Percentiles rank a stretch among this genome's conserved stretches.
These are phyloP conservation scores for Lyophyllum decastes DNA, from an alignment of 768 basidiomycete genomes.

Conservation along the genomic window DNA sequence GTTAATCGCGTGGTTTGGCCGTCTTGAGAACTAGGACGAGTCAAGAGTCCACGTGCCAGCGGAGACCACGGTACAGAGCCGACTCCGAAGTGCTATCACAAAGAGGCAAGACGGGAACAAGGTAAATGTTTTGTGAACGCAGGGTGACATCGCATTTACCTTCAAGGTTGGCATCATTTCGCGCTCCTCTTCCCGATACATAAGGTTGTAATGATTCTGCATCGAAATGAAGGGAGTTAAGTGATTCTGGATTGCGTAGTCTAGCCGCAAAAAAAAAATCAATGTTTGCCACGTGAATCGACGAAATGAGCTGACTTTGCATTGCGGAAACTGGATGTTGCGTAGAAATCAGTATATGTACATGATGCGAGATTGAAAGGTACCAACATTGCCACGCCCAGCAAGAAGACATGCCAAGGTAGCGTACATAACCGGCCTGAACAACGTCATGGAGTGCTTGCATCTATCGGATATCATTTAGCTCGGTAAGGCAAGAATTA, in stretches of 20 bases:
- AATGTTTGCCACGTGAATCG: background rate
- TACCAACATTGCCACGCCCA: constrained; percentile 55
- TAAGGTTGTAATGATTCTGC: constrained; percentile 65
- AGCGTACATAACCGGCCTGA: too few relatives aligned
- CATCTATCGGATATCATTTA: too few relatives aligned
- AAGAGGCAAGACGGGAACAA: too few relatives aligned
- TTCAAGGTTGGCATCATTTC: constrained; percentile 65
- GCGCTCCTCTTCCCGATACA: constrained; percentile 67
- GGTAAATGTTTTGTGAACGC: background rate
- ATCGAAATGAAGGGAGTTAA: constrained; percentile 66
- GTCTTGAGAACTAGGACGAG: constrained; percentile 31
- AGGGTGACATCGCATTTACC: background rate
- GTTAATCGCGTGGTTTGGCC: constrained; percentile 26
- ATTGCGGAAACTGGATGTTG: constrained; percentile 46
- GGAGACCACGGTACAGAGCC: constrained; percentile 63
- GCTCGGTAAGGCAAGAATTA: too few relatives aligned
- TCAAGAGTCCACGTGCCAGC: constrained; percentile 50
- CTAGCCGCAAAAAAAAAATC: constrained; percentile 25
- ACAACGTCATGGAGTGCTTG: too few relatives aligned
- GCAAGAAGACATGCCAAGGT: too few relatives aligned
- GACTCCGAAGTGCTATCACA: constrained; percentile 37
- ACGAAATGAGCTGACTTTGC: constrained; percentile 44
- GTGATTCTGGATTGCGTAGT: constrained; percentile 60
- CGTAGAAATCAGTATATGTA: background rate
- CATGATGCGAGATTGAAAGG: background rate